Conservation (phyloP, 2,329 filamentous ascomycete genomes). For the Fusarium circinatum region DNA sequence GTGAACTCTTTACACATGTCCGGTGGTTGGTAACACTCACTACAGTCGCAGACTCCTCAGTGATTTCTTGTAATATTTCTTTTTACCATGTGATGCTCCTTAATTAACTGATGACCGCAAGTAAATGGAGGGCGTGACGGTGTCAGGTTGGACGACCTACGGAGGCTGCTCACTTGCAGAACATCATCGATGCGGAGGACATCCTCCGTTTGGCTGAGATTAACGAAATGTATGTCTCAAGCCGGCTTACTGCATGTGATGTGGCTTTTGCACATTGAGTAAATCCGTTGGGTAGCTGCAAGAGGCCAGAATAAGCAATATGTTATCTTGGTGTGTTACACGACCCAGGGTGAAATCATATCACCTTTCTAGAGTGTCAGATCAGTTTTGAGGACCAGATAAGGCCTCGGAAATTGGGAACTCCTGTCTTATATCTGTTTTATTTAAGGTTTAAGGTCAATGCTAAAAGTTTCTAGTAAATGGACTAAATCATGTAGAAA, state of each 20-base stretch:
- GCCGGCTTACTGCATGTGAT: neutral
- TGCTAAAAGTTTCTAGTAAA: neutral
- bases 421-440: too few species aligned
- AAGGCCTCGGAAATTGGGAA: fast-evolving
- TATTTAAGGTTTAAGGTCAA: neutral
- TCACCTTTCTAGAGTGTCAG: neutral
- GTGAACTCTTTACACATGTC: neutral
- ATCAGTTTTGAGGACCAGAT: too few species aligned
- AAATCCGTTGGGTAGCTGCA: neutral
- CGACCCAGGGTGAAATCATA: neutral
- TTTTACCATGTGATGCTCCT: neutral
- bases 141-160: neutral
- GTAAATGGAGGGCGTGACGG: neutral
- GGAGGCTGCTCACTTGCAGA: neutral
- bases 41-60: neutral
- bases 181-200: neutral
- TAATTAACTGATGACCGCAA: fast-evolving
- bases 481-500: neutral
- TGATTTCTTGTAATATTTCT: neutral
- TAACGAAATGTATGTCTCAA: neutral
- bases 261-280: neutral
- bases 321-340: neutral
- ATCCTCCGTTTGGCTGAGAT: neutral
- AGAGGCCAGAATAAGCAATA: neutral
- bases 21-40: neutral